Evolutionary conservation across 1,284 basidiomycete species (phyloP).

Genomic region (Kwoniella shivajii): DNA sequence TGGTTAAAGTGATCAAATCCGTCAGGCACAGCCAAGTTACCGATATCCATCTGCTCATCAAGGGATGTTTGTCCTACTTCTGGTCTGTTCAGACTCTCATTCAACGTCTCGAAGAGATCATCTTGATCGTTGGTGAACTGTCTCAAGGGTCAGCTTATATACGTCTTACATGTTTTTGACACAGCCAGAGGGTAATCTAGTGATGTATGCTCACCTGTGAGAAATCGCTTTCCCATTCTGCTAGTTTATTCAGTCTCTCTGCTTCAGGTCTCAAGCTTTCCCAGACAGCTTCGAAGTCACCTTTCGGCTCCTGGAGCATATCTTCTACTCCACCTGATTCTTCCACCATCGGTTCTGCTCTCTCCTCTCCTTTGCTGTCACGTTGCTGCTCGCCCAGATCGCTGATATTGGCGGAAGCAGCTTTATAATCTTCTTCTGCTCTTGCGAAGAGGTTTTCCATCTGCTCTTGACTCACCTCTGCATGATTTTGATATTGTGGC

Average conservation of each 20-base stretch:
- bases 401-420: conserved; percentile 73
- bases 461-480: conserved; percentile 6
- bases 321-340: conserved; percentile 59
- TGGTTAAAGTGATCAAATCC: background rate
- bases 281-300: conserved; percentile 56
- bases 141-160: too few species aligned
- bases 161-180: too few species aligned
- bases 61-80: conserved; percentile 40
- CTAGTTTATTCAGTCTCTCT: conserved; percentile 62
- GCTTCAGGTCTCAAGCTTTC: conserved; percentile 55
- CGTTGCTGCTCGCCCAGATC: conserved; percentile 58
- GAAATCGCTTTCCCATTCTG: conserved; percentile 87
- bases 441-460: conserved; percentile 27
- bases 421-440: conserved; percentile 69
- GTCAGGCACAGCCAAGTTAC: background rate
- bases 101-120: conserved; percentile 47
- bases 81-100: conserved; percentile 47
- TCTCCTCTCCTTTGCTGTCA: conserved; percentile 8
- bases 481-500: background rate
- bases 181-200: too few species aligned
- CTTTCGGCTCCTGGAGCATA: conserved; percentile 54
- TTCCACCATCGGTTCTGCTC: conserved; percentile 23
- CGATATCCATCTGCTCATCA: conserved; percentile 50
- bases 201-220: conserved; percentile 60
- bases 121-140: conserved; percentile 52